Percentiles rank a stretch among this genome's conserved stretches.
phyloP scores from a whole-genome alignment of 768 basidiomycete genomes.

The Xanthoconium stramineum region DNA sequence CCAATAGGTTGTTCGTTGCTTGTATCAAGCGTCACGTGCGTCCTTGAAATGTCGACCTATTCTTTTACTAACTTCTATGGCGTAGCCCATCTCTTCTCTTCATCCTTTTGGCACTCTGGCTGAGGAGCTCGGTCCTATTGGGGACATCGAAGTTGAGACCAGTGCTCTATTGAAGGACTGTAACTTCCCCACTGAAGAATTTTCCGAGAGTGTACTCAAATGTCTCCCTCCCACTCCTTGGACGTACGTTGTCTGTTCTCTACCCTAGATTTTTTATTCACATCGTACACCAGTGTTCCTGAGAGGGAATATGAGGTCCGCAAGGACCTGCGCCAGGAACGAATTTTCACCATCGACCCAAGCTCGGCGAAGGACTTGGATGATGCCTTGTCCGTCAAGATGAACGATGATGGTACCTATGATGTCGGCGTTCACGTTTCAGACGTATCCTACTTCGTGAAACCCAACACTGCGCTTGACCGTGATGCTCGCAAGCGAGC shows the following conservation, averaged over 20 bases:
- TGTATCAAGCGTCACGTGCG: slow-evolving; percentile 97
- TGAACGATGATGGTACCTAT: slow-evolving; percentile 88
- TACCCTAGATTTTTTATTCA: slow-evolving; percentile 7
- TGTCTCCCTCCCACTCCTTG: slow-evolving; percentile 96
- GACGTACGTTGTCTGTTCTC: slow-evolving; percentile 51
- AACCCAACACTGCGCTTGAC: slow-evolving; percentile 94
- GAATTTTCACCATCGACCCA: slow-evolving; percentile 94
- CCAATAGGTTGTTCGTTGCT: slow-evolving; percentile 90
- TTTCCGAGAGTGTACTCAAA: slow-evolving; percentile 91
- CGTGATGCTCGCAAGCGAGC: slow-evolving; percentile 97
- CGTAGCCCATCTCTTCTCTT: slow-evolving; percentile 86
- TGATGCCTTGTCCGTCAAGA: slow-evolving; percentile 88
- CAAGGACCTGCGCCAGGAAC: slow-evolving; percentile 79
- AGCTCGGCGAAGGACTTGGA: slow-evolving; percentile 87
- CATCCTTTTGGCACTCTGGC: slow-evolving; percentile 99
- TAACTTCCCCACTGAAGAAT: slow-evolving; percentile 98
- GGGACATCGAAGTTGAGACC: slow-evolving; percentile 98
- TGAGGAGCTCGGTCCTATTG: slow-evolving; percentile 96
- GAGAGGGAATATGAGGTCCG: slow-evolving; percentile 86
- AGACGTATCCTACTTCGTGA: slow-evolving; percentile 94
- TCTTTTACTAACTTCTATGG: slow-evolving; percentile 17
- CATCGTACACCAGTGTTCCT: slow-evolving; percentile 56
- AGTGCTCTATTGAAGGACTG: slow-evolving; percentile 97
- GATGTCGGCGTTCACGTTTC: slow-evolving; percentile 95
- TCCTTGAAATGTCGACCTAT: slow-evolving; percentile 16